Conservation (phyloP, 108 stramenopile genomes). For the Nitzschia palea region DNA sequence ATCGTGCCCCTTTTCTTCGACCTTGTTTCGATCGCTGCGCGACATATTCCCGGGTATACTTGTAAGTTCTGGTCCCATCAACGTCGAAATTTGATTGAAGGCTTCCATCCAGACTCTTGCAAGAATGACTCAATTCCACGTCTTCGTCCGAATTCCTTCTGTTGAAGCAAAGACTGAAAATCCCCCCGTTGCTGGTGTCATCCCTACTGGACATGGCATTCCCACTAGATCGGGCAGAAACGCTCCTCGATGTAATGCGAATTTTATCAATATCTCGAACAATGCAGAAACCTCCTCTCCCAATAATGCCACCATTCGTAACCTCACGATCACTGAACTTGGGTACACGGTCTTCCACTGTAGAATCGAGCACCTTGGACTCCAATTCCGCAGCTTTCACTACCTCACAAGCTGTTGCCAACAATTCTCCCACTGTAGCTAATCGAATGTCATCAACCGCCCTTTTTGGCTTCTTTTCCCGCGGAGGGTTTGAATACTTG, state of each 20-base stretch:
- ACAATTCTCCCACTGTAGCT: constrained; percentile 5
- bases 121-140: background rate
- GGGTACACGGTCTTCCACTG: constrained; percentile 1
- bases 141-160: background rate
- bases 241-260: background rate
- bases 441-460: background rate
- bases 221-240: background rate
- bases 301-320: constrained; percentile 60
- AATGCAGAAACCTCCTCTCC: constrained; percentile 79
- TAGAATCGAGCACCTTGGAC: constrained; percentile 10
- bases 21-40: constrained; percentile 1
- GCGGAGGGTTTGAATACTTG: too few species aligned
- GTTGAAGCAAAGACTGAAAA: background rate
- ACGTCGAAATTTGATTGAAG: background rate
- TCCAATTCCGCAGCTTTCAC: constrained; percentile 10
- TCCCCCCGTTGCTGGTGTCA: background rate
- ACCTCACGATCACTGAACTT: constrained; percentile 46
- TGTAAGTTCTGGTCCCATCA: background rate
- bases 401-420: constrained; percentile 14
- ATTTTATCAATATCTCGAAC: constrained; percentile 57
- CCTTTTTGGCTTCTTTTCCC: background rate
- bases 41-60: constrained; percentile 15
- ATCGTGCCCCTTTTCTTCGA: constrained; percentile 17
- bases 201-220: background rate
- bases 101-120: background rate